phyloP scores from a whole-genome alignment of 2,329 filamentous ascomycete genomes.

The Bimuria novae-zelandiae region DNA sequence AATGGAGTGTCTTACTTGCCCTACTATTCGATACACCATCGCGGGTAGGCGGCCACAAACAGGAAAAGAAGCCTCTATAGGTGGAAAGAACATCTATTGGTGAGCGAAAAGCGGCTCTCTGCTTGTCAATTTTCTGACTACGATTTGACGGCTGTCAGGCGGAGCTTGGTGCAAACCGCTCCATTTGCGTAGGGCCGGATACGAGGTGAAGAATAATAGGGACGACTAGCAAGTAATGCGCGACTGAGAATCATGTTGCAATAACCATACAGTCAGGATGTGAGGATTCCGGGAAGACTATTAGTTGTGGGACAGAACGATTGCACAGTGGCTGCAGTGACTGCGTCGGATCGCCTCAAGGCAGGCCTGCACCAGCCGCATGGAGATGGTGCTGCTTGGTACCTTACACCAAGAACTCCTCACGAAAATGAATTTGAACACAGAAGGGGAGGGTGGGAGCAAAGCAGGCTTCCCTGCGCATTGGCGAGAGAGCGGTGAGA shows the following conservation, averaged over 20 bases:
- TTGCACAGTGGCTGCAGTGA: constrained; percentile 36
- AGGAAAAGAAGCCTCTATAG: constrained; percentile 11
- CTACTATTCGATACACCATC: constrained; percentile 30
- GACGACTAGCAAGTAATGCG: constrained; percentile 20
- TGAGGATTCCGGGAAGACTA: constrained; percentile 22
- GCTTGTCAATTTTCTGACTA: constrained; percentile 21
- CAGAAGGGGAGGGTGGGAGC: constrained; percentile 24
- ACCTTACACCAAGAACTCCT: constrained; percentile 32
- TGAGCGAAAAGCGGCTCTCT: constrained; percentile 9
- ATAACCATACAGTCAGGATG: constrained; percentile 25
- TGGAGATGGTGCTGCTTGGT: constrained; percentile 27
- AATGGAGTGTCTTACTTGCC: constrained; percentile 32
- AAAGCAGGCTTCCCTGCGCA: constrained; percentile 30
- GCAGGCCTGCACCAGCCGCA: constrained; percentile 28
- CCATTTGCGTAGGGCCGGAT: constrained; percentile 17
- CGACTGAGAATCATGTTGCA: constrained; percentile 11
- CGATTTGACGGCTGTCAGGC: constrained; percentile 19
- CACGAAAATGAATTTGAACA: constrained; percentile 38
- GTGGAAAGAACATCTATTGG: constrained; percentile 14
- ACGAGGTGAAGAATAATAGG: constrained; percentile 14
- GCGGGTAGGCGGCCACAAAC: constrained; percentile 29
- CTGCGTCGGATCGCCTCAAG: constrained; percentile 29
- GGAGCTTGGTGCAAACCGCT: constrained; percentile 22
- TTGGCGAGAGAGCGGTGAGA: constrained; percentile 38
- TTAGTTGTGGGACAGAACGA: constrained; percentile 30